Evolutionary conservation across 1,139 yeast genomes (phyloP).

Genomic region (Hemisphaericaspora subhashii): DNA sequence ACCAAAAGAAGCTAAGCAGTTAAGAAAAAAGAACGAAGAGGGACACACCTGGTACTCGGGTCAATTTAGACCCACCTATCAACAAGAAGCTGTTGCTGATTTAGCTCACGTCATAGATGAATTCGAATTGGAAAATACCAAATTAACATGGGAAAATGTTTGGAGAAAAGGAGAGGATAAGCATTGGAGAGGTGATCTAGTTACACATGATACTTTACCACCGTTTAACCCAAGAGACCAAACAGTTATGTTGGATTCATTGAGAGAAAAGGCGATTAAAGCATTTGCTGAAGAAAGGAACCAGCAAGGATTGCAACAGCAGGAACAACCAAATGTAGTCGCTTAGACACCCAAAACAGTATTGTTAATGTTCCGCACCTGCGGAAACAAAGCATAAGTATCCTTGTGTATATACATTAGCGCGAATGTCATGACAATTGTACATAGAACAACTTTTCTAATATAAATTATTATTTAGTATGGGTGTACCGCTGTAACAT

Average conservation of each 20-base stretch:
- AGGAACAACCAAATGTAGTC: too few relatives aligned
- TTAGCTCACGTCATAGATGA: conserved; percentile 69
- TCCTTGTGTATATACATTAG: neutral
- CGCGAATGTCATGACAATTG: neutral
- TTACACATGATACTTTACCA: conserved; percentile 61
- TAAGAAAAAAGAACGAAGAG: conserved; percentile 72
- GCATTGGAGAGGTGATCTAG: conserved; percentile 60
- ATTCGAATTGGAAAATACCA: conserved; percentile 49
- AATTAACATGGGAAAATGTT: conserved; percentile 74
- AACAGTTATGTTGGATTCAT: conserved; percentile 58
- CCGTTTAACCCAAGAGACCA: conserved; percentile 64
- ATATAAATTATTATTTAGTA: too few relatives aligned
- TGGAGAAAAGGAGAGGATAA: conserved; percentile 83
- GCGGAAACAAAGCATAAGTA: neutral
- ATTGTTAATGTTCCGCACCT: too few relatives aligned
- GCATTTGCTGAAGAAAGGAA: conserved; percentile 30
- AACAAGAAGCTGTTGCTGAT: conserved; percentile 93
- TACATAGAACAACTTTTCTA: too few relatives aligned
- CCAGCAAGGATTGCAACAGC: too few relatives aligned
- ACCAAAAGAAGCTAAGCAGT: conserved; percentile 58
- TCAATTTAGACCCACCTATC: conserved; percentile 84
- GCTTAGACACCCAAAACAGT: too few relatives aligned
- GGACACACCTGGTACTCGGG: conserved; percentile 86
- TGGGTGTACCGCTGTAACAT: too few relatives aligned
- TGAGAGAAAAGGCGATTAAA: conserved; percentile 44